A percentile compares a stretch with the other conserved stretches of the same genome.
phyloP scores from a whole-genome alignment of 2,329 filamentous ascomycete genomes.

The Fusarium annulatum region DNA sequence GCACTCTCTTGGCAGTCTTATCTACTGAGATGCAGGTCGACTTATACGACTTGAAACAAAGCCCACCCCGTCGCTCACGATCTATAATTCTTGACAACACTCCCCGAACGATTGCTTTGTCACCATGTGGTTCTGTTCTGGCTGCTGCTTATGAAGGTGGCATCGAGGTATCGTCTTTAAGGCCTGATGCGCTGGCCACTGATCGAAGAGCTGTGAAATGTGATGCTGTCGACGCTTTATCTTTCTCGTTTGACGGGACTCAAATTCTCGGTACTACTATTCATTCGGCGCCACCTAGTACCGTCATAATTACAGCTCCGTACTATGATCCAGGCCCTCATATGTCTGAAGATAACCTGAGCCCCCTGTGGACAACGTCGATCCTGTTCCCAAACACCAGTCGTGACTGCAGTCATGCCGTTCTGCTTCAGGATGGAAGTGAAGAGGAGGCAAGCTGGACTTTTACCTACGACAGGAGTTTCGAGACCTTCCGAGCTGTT shows the following conservation, averaged over 20 bases:
- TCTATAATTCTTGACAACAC: conserved; percentile 82
- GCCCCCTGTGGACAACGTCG: conserved; percentile 85
- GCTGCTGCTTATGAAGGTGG: conserved; percentile 87
- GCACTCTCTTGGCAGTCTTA: conserved; percentile 79
- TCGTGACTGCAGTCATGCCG: conserved; percentile 80
- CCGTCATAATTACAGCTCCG: conserved; percentile 81
- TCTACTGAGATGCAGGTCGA: conserved; percentile 87
- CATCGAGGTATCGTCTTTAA: conserved; percentile 87
- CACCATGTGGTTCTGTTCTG: conserved; percentile 82
- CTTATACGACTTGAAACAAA: conserved; percentile 77
- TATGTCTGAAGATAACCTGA: conserved; percentile 74
- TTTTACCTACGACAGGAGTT: conserved; percentile 80
- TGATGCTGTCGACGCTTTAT: conserved; percentile 76
- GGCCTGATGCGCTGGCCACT: conserved; percentile 69
- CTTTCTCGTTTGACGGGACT: conserved; percentile 81
- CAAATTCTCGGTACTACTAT: conserved; percentile 82
- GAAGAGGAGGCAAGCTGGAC: conserved; percentile 78
- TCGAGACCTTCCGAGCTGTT: conserved; percentile 82
- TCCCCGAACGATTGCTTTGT: conserved; percentile 81
- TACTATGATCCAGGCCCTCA: conserved; percentile 80
- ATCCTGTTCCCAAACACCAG: conserved; percentile 87
- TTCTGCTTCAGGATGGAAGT: conserved; percentile 71
- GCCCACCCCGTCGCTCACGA: conserved; percentile 76
- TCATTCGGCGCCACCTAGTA: conserved; percentile 71
- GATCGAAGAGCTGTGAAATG: conserved; percentile 83